Percentiles rank a stretch among this genome's conserved stretches.
phyloP scores from a whole-genome alignment of 768 basidiomycete genomes.

The Boletus reticuloceps region DNA sequence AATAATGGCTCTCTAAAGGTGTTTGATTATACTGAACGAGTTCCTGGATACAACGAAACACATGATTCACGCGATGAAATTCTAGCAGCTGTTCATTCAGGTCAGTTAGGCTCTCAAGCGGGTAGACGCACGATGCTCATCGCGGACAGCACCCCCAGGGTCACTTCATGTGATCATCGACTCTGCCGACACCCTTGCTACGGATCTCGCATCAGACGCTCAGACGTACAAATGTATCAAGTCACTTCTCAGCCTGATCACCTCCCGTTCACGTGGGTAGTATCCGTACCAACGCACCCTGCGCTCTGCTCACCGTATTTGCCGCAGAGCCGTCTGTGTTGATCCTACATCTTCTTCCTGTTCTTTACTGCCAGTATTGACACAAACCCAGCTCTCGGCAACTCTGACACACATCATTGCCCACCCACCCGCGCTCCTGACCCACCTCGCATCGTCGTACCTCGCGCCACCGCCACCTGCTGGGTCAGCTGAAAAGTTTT shows the following conservation, averaged over 20 bases:
- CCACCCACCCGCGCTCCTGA: constrained; percentile 69
- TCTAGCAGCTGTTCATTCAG: constrained; percentile 40
- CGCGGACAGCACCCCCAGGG: constrained; percentile 36
- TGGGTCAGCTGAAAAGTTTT: constrained; percentile 68
- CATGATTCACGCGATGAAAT: constrained; percentile 39
- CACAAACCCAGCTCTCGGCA: constrained; percentile 61
- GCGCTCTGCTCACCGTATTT: constrained; percentile 8
- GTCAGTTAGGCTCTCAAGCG: constrained; percentile 15
- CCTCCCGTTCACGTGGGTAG: constrained; percentile 48
- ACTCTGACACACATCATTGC: constrained; percentile 62
- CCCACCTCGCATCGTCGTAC: constrained; percentile 67
- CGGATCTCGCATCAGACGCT: constrained; percentile 55
- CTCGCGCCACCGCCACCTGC: constrained; percentile 68
- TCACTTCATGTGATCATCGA: constrained; percentile 69
- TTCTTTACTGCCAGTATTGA: constrained; percentile 51
- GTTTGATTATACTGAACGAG: constrained; percentile 47
- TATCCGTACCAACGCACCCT: not conserved
- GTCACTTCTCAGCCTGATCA: constrained; percentile 44
- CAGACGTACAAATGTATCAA: constrained; percentile 52
- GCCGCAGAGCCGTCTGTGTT: constrained; percentile 52
- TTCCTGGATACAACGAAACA: constrained; percentile 52
- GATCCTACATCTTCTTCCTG: constrained; percentile 55
- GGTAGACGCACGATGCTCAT: constrained; percentile 1
- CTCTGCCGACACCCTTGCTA: constrained; percentile 62
- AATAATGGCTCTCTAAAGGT: constrained; percentile 30